These are phyloP conservation scores for Calonectria pauciramosa DNA, from an alignment of 2,329 filamentous ascomycete species.

Conservation along the genomic window DNA sequence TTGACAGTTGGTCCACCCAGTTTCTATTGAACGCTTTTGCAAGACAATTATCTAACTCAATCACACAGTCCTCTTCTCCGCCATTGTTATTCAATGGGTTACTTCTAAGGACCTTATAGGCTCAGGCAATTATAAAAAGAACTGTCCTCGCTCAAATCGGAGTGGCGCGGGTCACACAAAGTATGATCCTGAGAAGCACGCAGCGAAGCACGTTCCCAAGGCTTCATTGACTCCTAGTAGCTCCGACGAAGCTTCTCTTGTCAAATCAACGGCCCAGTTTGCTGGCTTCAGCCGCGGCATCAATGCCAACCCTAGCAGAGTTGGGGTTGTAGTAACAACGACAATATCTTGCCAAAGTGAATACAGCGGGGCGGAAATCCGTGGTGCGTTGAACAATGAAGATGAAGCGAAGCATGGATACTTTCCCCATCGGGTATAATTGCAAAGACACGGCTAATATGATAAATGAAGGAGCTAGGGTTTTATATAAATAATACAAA, in stretches of 20 bases:
- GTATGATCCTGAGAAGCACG: not conserved
- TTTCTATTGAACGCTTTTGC: not conserved
- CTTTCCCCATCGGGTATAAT: not conserved
- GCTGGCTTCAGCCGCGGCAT: not conserved
- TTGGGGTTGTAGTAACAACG: not conserved
- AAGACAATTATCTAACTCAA: not conserved
- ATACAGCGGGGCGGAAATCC: not conserved
- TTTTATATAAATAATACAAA: not conserved
- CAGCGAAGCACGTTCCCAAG: not conserved
- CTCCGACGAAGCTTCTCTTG: not conserved
- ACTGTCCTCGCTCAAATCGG: not conserved
- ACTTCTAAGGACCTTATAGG: not conserved
- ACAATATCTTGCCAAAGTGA: not conserved
- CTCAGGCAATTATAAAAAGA: not conserved
- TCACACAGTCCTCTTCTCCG: not conserved
- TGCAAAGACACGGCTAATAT: too few relatives aligned
- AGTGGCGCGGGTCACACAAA: not conserved
- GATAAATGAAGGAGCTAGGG: not conserved
- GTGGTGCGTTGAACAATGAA: not conserved
- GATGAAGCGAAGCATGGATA: not conserved
- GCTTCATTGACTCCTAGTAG: not conserved
- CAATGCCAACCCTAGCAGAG: not conserved
- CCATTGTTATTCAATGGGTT: not conserved
- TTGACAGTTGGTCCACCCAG: slow-evolving; percentile 62
- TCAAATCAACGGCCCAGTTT: not conserved